phyloP scores from a whole-genome alignment of 495 filamentous ascomycete genomes.

The Talaromyces proteolyticus region DNA sequence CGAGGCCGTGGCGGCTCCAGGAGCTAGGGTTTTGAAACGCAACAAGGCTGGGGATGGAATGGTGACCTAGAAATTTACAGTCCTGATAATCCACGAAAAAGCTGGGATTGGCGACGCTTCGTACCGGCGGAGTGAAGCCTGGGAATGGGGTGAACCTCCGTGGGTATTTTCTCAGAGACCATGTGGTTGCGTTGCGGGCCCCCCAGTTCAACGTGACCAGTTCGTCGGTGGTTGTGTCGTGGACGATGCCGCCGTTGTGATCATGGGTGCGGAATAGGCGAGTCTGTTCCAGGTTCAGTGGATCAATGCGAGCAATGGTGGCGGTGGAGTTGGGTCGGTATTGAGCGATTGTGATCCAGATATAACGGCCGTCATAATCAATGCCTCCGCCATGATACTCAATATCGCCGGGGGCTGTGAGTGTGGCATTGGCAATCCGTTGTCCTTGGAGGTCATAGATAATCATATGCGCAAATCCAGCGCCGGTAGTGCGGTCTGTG shows the following conservation, averaged over 20 bases:
- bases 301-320: conserved; percentile 23
- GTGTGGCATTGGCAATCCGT: conserved; percentile 25
- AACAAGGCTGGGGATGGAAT: conserved; percentile 6
- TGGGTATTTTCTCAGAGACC: conserved; percentile 16
- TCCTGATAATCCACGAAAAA: conserved; percentile 31
- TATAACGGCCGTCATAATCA: conserved; percentile 33
- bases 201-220: conserved; percentile 31
- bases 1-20: background rate
- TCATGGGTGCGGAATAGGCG: conserved; percentile 19
- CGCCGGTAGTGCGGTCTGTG: conserved; percentile 21
- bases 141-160: conserved; percentile 8
- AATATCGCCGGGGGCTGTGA: conserved; percentile 16
- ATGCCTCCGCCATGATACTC: conserved; percentile 31
- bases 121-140: conserved; percentile 16
- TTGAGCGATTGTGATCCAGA: conserved; percentile 27
- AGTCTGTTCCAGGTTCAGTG: conserved; percentile 17
- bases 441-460: conserved; percentile 23
- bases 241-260: conserved; percentile 28
- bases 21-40: background rate
- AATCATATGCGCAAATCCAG: conserved; percentile 26
- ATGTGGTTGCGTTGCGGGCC: conserved; percentile 20
- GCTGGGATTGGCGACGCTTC: conserved; percentile 15
- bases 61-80: conserved; percentile 32
- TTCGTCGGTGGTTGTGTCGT: conserved; percentile 19
- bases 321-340: conserved; percentile 32